Evolutionary conservation across 176 grass and related monocot species (phyloP), one percentile per base, ranked within the genome.

Genomic region (Areca catechu): DNA sequence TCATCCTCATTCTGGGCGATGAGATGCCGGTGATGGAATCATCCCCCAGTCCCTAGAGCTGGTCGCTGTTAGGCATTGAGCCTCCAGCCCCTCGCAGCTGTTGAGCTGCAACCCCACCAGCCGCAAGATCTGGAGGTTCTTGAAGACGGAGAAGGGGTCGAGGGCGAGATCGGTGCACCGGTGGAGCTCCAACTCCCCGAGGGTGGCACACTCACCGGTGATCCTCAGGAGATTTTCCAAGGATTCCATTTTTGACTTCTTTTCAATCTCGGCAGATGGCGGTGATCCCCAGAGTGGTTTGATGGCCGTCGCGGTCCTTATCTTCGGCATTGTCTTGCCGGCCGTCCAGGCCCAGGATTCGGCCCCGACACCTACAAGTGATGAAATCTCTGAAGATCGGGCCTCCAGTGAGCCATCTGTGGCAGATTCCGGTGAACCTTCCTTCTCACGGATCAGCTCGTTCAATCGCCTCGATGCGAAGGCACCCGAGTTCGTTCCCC

Each of bases 401-500:
- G 18, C 25, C 59, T n/a, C 27, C 5, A 20, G n/a, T 20, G 16
- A 20, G 19, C 17, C 19, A 56, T 23, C 53, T 4, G 10, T 19
- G 53, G 50, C 77, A 55, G 50, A 73, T 70, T 48, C 67, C 18
- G 50, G 74, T 28, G 47, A 80, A 22, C 67, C 76, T 4, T 67
- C 50, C 1, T 77, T 95, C 28, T 48, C 75, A n/a, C 72, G 89
- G 54, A 77, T 69, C 70, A 71, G 81, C 57, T 89, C 84, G 30
- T 50, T 78, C 4, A 84, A 78, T 63, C 71, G 89, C 6, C 89
- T 95, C 68, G 89, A 95, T 76, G 89, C 89, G 16, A 74, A 66
- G 74, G 89, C 89, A 23, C 80, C 89, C 7, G 84, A 95, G 81
- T 95, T 95, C 68, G 89, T 95, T 59, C 89, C 89, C 10, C 89